Evolutionary conservation across 345 rosid species (phyloP), one percentile per base, ranked within the genome.

Genomic region (Brassica juncea): DNA sequence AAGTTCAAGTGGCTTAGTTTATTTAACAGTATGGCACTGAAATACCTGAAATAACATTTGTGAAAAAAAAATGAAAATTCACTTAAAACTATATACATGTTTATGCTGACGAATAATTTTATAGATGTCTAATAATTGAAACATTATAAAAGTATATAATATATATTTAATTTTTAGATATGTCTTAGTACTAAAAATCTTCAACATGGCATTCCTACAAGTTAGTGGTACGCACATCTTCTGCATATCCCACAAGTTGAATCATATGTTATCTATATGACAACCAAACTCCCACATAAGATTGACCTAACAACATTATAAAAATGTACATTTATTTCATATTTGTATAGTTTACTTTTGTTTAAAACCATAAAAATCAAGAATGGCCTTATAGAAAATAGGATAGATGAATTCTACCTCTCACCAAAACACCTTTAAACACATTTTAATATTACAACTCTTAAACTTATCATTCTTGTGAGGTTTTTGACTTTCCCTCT

Each of bases 251-350:
- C 49, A 71, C 21, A 59, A 28, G 58, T 60, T 31, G 39, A 11
- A 61, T 81, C 52, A 34, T 59, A 76, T 70, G 76, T 28, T 54
- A 79, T 76, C 15, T 79, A 3, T 15, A 71, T 59, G 60, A 72
- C 71, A 81, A 81, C 84, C 84, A 71, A 77, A 77, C 68, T 75
- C 80, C 47, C 39, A 81, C 77, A 68, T 60, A 81, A 71, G 65
- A 61, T 81, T 72, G 66, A 72, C 80, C 84, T 58, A 70, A 59
- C 77, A 64, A 28, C 49, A n/a, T 68, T 65, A 49, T 27, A 60
- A 12, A 39, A 65, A 42, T 52, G 12, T 8, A 62, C 9, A 57
- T n/a, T 14, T 34, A 39, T 23, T 4, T 59, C 35, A 60, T 47
- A 39, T 21, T 10, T 32, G 7, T 52, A 8, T 59, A 32, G 19